Evolutionary conservation across 2,329 filamentous ascomycete species (phyloP), one percentile per base, ranked within the genome.

Genomic region (Penicillium sp.): DNA sequence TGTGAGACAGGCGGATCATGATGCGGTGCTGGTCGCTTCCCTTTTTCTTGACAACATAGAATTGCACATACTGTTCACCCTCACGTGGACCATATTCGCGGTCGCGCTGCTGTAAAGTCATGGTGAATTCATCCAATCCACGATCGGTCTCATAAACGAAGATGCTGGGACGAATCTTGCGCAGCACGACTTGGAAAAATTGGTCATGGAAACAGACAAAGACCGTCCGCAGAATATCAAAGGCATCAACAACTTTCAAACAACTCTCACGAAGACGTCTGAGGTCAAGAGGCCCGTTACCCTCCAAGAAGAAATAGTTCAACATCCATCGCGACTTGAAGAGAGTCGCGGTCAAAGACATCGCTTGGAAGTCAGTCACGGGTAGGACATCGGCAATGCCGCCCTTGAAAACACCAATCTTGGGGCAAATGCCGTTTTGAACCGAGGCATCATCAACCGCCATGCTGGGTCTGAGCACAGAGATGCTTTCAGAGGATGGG

Each of bases 201-300:
- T 74, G 73, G 6, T 72, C 73, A 21, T 76, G 72, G 52, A 77
- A 73, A 51, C 79, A 74, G 13, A 86, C 76, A 56, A 88, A 88
- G 5, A 87, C 81, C 0, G 85, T 88, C 4, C 85, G 81, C 2
- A 88, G 73, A 23, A 88, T 84, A 60, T 87, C 84, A 63, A 87
- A 85, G 7, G 75, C 75, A 2, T 77, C 69, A 1, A 88, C 80
- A 3, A 88, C 78, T 31, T 82, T 68, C 49, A 74, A 57, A 50
- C 72, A 74, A 47, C 70, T 72, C 34, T 72, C 67, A 24, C 70
- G 67, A 1, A 74, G 62, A 29, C 79, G 71, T 23, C 86, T 74
- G 12, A 76, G 75, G 10, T 74, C 68, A 13, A 75, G 62, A 47
- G 86, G 55, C 6, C 70, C 70, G 24, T 61, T 67, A 0, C 74